Conservation (phyloP, 83 land plant genomes). For the Picea abies region DNA sequence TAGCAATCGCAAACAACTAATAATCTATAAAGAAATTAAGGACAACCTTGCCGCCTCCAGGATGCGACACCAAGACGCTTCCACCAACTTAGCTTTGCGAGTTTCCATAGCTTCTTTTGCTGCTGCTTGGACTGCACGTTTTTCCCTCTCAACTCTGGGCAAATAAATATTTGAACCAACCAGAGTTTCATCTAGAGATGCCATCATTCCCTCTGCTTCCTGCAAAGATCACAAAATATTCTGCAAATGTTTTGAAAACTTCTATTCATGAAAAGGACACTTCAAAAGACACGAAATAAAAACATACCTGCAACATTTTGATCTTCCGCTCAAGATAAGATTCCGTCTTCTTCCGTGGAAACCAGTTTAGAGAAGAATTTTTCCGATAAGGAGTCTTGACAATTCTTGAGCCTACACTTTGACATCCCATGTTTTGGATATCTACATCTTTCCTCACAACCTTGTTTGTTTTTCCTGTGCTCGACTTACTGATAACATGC, state of each 20-base stretch:
- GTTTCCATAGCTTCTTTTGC: slow-evolving; percentile 41
- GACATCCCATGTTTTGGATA: slow-evolving; percentile 2
- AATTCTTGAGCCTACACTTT: slow-evolving; percentile 18
- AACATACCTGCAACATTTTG: slow-evolving; percentile 43
- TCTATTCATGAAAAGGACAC: not conserved
- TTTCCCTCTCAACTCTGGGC: slow-evolving; percentile 42
- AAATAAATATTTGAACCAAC: slow-evolving; percentile 23
- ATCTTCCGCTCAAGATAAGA: slow-evolving; percentile 50
- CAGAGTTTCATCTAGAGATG: slow-evolving; percentile 37
- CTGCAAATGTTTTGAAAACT: not conserved
- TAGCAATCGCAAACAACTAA: not conserved
- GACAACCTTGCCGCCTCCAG: slow-evolving; percentile 39
- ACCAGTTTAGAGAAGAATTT: slow-evolving; percentile 37
- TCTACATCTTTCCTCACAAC: slow-evolving; percentile 6
- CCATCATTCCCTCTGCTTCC: slow-evolving; percentile 32
- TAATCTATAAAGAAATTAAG: not conserved
- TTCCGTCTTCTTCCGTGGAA: slow-evolving; percentile 42
- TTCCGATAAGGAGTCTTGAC: slow-evolving; percentile 21
- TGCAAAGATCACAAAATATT: slow-evolving; percentile 15
- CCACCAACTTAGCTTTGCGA: slow-evolving; percentile 43
- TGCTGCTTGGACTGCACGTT: slow-evolving; percentile 42
- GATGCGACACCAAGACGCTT: slow-evolving; percentile 57
- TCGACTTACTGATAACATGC: slow-evolving; percentile 9
- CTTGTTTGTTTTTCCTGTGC: slow-evolving; percentile 9
- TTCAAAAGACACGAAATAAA: not conserved